phyloP scores from a whole-genome alignment of 2,329 filamentous ascomycete genomes.

The Microdochium nivale region DNA sequence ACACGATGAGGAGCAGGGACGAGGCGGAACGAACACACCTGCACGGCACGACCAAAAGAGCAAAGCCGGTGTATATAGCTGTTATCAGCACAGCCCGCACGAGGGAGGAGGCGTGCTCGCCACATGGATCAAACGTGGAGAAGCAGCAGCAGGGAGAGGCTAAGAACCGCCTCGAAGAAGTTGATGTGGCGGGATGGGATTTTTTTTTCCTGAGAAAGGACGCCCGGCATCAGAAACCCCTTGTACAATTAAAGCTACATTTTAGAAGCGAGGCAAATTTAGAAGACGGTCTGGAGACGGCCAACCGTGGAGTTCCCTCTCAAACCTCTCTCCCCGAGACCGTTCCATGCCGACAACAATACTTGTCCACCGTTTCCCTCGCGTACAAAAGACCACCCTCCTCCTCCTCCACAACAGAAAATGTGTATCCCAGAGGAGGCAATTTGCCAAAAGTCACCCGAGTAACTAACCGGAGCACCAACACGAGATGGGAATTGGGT shows the following conservation, averaged over 20 bases:
- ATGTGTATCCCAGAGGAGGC: too few species aligned
- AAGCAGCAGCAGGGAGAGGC: neutral
- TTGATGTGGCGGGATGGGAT: too few species aligned
- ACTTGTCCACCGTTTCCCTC: too few species aligned
- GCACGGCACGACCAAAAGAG: neutral
- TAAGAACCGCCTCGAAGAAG: too few species aligned
- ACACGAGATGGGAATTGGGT: too few species aligned
- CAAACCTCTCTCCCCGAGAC: neutral
- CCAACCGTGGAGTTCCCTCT: neutral
- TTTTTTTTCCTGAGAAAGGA: neutral
- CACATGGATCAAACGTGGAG: neutral
- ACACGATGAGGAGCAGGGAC: neutral
- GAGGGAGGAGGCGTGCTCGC: neutral
- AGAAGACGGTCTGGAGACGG: neutral
- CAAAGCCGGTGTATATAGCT: neutral
- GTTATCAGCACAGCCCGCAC: neutral
- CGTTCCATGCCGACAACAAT: too few species aligned
- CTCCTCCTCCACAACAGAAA: too few species aligned
- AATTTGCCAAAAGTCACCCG: too few species aligned
- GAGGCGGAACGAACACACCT: neutral
- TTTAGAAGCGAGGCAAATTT: neutral
- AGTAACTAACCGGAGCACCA: too few species aligned
- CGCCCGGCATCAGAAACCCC: neutral
- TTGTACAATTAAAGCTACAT: conserved; percentile 1
- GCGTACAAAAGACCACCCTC: too few species aligned